A percentile compares a stretch with the other conserved stretches of the same genome.
Evolutionary conservation across 2,329 filamentous ascomycete genomes (phyloP).

Genomic region (Fusarium tupiense): DNA sequence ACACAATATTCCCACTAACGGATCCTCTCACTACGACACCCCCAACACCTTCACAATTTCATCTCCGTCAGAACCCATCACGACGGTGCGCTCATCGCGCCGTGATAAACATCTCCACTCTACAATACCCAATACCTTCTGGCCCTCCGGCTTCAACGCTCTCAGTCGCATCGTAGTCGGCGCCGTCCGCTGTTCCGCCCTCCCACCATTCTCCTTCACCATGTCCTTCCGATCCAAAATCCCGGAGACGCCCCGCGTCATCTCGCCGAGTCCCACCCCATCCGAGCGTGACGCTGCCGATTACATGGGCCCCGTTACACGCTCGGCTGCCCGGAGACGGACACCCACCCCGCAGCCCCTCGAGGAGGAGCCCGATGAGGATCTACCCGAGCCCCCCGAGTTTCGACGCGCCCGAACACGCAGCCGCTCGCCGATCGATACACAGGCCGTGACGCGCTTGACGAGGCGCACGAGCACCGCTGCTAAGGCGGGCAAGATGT

Average conservation of each 20-base stretch:
- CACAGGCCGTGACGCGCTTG: slow-evolving; percentile 63
- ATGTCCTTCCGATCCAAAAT: slow-evolving; percentile 67
- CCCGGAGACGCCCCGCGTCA: slow-evolving; percentile 85
- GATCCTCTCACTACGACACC: slow-evolving; percentile 16
- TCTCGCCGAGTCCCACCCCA: slow-evolving; percentile 82
- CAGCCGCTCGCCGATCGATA: slow-evolving; percentile 73
- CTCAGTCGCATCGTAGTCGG: slow-evolving; percentile 65
- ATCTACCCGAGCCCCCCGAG: slow-evolving; percentile 57
- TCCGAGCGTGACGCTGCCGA: slow-evolving; percentile 48
- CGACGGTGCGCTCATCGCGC: slow-evolving; percentile 53
- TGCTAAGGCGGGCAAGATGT: slow-evolving; percentile 42
- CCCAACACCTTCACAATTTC: slow-evolving; percentile 36
- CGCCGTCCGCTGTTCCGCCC: slow-evolving; percentile 62
- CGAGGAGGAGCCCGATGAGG: slow-evolving; percentile 65
- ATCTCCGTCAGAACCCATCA: slow-evolving; percentile 16
- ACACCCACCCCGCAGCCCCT: slow-evolving; percentile 68
- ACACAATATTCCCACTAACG: slow-evolving; percentile 38
- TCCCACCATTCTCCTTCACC: slow-evolving; percentile 67
- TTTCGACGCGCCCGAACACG: slow-evolving; percentile 73
- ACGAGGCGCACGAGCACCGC: slow-evolving; percentile 58
- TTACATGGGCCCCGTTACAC: slow-evolving; percentile 79
- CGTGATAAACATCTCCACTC: slow-evolving; percentile 63
- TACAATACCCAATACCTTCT: slow-evolving; percentile 44
- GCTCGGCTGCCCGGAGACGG: slow-evolving; percentile 72
- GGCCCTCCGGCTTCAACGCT: slow-evolving; percentile 59